Evolutionary conservation across 257 asterid species (phyloP), one percentile per base, ranked within the genome.

Genomic region (Eustoma russellianum): DNA sequence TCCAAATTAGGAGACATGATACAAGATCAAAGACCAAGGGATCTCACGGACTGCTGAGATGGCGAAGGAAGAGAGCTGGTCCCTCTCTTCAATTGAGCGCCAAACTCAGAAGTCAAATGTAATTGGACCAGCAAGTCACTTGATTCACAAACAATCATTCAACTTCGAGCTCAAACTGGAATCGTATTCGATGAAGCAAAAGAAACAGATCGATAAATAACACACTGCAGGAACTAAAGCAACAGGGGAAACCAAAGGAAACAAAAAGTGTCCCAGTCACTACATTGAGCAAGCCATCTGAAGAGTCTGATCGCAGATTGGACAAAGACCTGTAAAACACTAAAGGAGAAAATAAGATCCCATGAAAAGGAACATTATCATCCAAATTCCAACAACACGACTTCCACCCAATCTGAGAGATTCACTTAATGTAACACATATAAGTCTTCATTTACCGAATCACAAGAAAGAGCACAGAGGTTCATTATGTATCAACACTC

Each of bases 1-100:
- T 85, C 90, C 60, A 74, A 67, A 65, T 87, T 85, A 56, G 71
- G 88, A 71, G 95, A 83, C 97, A 88, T 92, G 70, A 68, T 78
- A 64, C 48, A 72, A 57, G 56, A 48, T 59, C 69, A 64, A 61
- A 59, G 51, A 61, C 58, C 55, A 18, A 17, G 0, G 35, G 43
- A 65, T 70, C 77, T 61, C 85, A 70, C 82, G 76, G 66, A 72
- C 43, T 8, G 43, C 76, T 64, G 70, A 78, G 92, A 80, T 66
- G 85, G 80, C 77, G 60, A 57, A 46, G 54, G 70, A 60, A 77
- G 79, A 79, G 82, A 78, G 70, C 67, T 72, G 64, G 48, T 66
- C 64, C 74, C 73, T 53, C 70, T 59, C 89, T 66, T 82, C 73
- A 53, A 64, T 51, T 40, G 67, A 34, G 45, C 64, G 71, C 84